Percentiles rank a stretch among this genome's conserved stretches.
phyloP scores from a whole-genome alignment of 805 yeast genomes.

The Wickerhamiella siamensis region DNA sequence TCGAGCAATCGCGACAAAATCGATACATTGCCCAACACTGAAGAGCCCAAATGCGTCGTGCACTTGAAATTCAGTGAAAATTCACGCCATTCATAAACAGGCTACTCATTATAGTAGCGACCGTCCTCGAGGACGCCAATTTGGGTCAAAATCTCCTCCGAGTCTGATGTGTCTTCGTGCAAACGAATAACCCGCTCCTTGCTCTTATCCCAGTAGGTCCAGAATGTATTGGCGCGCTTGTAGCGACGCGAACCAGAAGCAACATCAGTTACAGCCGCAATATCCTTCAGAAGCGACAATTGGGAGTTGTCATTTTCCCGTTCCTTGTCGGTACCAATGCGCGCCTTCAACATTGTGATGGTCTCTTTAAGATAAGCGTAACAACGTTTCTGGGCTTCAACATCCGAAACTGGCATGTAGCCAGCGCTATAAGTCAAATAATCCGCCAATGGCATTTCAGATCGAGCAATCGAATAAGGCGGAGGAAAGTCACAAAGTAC shows the following conservation, averaged over 20 bases:
- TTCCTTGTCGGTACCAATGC: slow-evolving; percentile 7
- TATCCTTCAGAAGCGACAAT: slow-evolving; percentile 6
- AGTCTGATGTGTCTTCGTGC: slow-evolving; percentile 12
- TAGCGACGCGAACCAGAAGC: slow-evolving; percentile 12
- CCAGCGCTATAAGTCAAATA: slow-evolving; percentile 19
- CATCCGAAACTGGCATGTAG: slow-evolving; percentile 22
- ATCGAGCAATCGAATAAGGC: not conserved
- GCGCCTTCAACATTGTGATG: slow-evolving; percentile 12
- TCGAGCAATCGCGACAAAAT: no score
- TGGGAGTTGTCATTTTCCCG: slow-evolving; percentile 8
- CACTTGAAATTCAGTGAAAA: no score
- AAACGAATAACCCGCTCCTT: slow-evolving; percentile 18
- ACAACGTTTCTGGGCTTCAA: slow-evolving; percentile 24
- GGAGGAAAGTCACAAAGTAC: not conserved
- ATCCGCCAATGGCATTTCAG: slow-evolving; percentile 16
- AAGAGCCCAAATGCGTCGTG: no score
- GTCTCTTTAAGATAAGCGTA: slow-evolving; percentile 19
- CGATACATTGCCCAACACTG: no score
- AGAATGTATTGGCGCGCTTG: slow-evolving; percentile 21
- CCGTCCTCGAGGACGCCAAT: slow-evolving; percentile 24
- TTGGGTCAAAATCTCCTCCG: slow-evolving; percentile 14
- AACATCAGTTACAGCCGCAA: slow-evolving; percentile 12
- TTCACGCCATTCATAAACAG: no score
- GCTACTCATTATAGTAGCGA: slow-evolving; percentile 16
- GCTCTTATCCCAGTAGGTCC: slow-evolving; percentile 27